These are phyloP conservation scores for Exophiala lecanii-corni DNA, from an alignment of 2,329 filamentous ascomycete species.

Conservation along the genomic window DNA sequence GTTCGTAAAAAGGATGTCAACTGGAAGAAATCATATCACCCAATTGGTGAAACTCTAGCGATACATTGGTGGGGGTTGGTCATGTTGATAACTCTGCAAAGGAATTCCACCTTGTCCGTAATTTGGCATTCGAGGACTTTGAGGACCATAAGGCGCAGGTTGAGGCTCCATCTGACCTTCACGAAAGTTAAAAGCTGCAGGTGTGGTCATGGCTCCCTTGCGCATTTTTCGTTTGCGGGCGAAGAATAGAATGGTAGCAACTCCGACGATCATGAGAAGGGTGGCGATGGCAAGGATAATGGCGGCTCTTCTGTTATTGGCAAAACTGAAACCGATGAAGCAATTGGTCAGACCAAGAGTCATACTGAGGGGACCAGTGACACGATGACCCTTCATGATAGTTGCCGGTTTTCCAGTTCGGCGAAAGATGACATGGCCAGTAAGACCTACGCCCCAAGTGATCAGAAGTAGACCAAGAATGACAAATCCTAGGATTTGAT, in stretches of 20 bases:
- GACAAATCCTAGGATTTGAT: conserved; percentile 58
- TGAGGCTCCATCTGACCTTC: conserved; percentile 16
- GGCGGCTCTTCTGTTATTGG: conserved; percentile 43
- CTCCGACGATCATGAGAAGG: conserved; percentile 38
- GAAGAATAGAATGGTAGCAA: conserved; percentile 35
- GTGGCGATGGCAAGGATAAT: conserved; percentile 48
- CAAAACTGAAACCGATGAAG: conserved; percentile 57
- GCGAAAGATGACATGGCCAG: conserved; percentile 54
- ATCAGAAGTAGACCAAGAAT: conserved; percentile 49
- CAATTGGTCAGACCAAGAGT: conserved; percentile 53
- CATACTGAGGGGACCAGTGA: conserved; percentile 54
- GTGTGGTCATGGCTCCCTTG: conserved; percentile 27
- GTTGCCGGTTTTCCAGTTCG: conserved; percentile 47
- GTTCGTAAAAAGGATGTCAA: no score
- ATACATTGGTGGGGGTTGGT: conserved; percentile 14
- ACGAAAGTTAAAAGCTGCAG: conserved; percentile 26
- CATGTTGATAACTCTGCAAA: conserved; percentile 16
- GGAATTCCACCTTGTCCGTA: conserved; percentile 19
- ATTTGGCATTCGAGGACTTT: conserved; percentile 9
- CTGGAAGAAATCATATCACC: no score
- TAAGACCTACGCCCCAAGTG: conserved; percentile 52
- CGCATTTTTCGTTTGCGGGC: conserved; percentile 29
- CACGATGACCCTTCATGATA: conserved; percentile 50
- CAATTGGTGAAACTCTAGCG: no score
- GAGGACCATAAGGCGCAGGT: conserved; percentile 2